These are phyloP conservation scores for Monotropa hypopitys DNA, from an alignment of 179 eudicot species.

Conservation along the genomic window DNA sequence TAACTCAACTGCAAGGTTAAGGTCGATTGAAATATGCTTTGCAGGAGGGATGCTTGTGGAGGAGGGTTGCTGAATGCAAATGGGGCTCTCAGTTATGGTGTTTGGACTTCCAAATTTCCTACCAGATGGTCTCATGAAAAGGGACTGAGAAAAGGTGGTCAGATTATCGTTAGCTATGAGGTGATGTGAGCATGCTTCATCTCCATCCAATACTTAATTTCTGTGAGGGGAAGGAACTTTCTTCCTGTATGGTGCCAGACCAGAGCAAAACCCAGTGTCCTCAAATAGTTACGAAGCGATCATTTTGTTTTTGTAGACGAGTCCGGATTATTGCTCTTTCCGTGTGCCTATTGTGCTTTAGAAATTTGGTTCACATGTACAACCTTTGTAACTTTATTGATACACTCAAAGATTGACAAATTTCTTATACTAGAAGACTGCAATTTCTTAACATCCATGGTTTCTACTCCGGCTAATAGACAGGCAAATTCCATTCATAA, in stretches of 20 bases:
- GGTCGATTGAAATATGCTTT: not conserved
- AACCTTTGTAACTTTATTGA: too few relatives aligned
- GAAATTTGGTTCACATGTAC: too few relatives aligned
- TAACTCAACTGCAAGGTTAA: not conserved
- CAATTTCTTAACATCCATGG: too few relatives aligned
- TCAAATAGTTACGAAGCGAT: too few relatives aligned
- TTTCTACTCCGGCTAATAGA: too few relatives aligned
- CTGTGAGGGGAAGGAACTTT: not conserved
- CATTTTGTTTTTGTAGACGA: too few relatives aligned
- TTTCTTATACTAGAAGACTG: too few relatives aligned
- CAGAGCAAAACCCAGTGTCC: not conserved
- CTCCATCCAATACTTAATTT: not conserved
- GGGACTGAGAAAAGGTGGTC: not conserved
- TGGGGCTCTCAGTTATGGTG: not conserved
- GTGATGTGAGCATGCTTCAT: not conserved
- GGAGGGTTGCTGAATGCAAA: not conserved
- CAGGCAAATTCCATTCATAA: not conserved
- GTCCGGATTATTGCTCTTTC: too few relatives aligned
- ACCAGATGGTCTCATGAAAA: not conserved
- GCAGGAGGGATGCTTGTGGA: not conserved
- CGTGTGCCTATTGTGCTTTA: too few relatives aligned
- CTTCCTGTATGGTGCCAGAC: not conserved
- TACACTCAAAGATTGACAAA: too few relatives aligned
- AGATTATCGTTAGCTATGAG: not conserved
- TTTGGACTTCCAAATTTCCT: not conserved